Percentiles rank a stretch among this genome's conserved stretches.
phyloP scores from a whole-genome alignment of 352 stramenopile genomes.

The Pythium aquatile region DNA sequence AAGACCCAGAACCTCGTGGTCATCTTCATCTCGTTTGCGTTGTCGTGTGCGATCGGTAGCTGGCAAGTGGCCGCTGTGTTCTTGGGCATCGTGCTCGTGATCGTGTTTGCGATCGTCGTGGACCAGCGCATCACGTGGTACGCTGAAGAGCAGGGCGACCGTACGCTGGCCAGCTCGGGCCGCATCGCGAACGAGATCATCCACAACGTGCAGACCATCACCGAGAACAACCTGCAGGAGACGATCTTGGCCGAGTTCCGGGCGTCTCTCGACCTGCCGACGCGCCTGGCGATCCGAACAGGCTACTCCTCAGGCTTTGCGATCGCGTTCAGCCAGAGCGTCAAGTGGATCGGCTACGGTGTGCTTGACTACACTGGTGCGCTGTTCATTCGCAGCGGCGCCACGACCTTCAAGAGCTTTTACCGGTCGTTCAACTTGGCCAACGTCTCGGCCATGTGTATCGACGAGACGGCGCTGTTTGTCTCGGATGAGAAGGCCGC shows the following conservation, averaged over 20 bases:
- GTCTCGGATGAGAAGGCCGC: slow-evolving; percentile 25
- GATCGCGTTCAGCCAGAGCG: slow-evolving; percentile 63
- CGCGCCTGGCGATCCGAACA: slow-evolving; percentile 49
- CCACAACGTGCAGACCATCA: slow-evolving; percentile 31
- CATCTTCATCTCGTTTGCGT: slow-evolving; percentile 18
- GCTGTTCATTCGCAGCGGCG: slow-evolving; percentile 42
- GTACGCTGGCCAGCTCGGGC: slow-evolving; percentile 20
- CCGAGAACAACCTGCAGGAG: slow-evolving; percentile 25
- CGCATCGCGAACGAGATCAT: slow-evolving; percentile 29
- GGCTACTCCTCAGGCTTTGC: slow-evolving; percentile 46
- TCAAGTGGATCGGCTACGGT: slow-evolving; percentile 41
- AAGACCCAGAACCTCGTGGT: slow-evolving; percentile 30
- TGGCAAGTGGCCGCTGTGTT: slow-evolving; percentile 30
- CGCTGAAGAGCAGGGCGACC: slow-evolving; percentile 23
- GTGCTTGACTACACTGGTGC: slow-evolving; percentile 37
- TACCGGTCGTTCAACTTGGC: slow-evolving; percentile 35
- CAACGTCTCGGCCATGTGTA: slow-evolving; percentile 26
- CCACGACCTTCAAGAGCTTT: slow-evolving; percentile 48
- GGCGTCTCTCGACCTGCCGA: slow-evolving; percentile 34
- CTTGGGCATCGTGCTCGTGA: slow-evolving; percentile 29
- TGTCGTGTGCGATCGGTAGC: slow-evolving; percentile 29
- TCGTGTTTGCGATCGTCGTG: slow-evolving; percentile 34
- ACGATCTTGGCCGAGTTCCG: slow-evolving; percentile 31
- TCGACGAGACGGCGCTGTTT: slow-evolving; percentile 27
- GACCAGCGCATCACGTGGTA: slow-evolving; percentile 28